phyloP scores from a whole-genome alignment of 345 rosid genomes.

The Heritiera fomes region DNA sequence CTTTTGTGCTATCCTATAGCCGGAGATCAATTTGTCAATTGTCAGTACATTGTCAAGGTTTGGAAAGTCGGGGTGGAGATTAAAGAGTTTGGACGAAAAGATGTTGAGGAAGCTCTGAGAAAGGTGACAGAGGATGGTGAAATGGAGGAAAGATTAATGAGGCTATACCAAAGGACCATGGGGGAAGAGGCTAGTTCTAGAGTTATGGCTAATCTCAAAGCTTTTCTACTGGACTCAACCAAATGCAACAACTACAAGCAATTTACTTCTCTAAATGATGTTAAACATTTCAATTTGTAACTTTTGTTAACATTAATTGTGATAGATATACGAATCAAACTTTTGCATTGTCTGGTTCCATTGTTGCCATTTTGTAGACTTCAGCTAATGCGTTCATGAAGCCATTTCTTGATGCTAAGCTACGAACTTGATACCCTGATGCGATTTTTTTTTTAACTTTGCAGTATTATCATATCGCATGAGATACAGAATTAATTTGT shows the following conservation, averaged over 20 bases:
- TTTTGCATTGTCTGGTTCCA: too few species aligned
- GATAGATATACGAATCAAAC: too few species aligned
- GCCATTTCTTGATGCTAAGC: background rate
- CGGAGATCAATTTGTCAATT: slow-evolving; percentile 80
- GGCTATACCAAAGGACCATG: slow-evolving; percentile 40
- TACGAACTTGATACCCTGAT: background rate
- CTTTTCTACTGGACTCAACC: slow-evolving; percentile 32
- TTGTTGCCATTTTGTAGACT: background rate
- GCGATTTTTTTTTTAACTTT: too few species aligned
- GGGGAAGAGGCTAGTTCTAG: slow-evolving; percentile 38
- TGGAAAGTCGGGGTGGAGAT: slow-evolving; percentile 64
- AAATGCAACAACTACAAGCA: background rate
- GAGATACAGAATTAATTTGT: too few species aligned
- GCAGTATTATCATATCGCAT: too few species aligned
- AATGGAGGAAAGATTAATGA: slow-evolving; percentile 43
- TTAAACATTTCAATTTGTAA: background rate
- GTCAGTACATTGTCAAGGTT: slow-evolving; percentile 51
- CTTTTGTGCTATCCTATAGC: slow-evolving; percentile 74
- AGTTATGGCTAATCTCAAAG: slow-evolving; percentile 28
- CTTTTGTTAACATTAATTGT: background rate
- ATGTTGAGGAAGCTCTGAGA: slow-evolving; percentile 49
- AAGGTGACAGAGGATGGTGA: slow-evolving; percentile 48
- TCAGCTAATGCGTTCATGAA: background rate
- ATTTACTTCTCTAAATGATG: background rate
- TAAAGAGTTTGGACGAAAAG: slow-evolving; percentile 43